A percentile compares a stretch with the other conserved stretches of the same genome.
Evolutionary conservation across 1,284 basidiomycete species (phyloP).

Genomic region (Hortiboletus rubellus): DNA sequence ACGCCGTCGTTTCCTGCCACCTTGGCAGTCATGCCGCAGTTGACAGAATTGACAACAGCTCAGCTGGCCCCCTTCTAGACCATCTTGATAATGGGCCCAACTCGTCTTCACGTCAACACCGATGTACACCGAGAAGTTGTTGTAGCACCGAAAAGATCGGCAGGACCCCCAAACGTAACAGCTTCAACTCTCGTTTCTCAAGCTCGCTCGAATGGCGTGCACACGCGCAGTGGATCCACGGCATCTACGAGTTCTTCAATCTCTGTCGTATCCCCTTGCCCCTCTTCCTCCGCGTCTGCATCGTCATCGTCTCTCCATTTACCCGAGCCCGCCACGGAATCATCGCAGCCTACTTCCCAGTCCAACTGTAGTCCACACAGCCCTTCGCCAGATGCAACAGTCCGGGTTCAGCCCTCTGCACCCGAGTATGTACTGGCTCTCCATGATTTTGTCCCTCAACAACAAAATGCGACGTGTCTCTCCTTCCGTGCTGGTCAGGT

Average conservation of each 20-base stretch:
- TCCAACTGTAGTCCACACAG: conserved; percentile 33
- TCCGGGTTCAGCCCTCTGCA: conserved; percentile 37
- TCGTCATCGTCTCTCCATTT: conserved; percentile 53
- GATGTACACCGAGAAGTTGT: conserved; percentile 21
- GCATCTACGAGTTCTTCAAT: conserved; percentile 57
- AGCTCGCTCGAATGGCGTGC: conserved; percentile 20
- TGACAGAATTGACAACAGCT: neutral
- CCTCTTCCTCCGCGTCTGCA: conserved; percentile 49
- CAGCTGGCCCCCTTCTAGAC: neutral
- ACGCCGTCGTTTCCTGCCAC: neutral
- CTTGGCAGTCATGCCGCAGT: neutral
- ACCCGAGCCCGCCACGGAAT: conserved; percentile 19
- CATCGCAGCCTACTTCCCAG: conserved; percentile 8
- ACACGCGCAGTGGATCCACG: conserved; percentile 50
- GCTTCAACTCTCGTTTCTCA: conserved; percentile 8
- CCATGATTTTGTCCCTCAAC: conserved; percentile 80
- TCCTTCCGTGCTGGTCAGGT: conserved; percentile 88
- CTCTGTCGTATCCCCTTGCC: conserved; percentile 52
- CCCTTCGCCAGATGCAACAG: conserved; percentile 45
- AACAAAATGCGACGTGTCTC: conserved; percentile 78
- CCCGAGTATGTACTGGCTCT: conserved; percentile 80
- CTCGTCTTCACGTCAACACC: conserved; percentile 35
- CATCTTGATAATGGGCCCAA: conserved; percentile 23
- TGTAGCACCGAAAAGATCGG: conserved; percentile 24
- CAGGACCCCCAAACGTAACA: conserved; percentile 15